Conservation (phyloP, 495 filamentous ascomycete genomes). For the Corynascus novoguineensis region DNA sequence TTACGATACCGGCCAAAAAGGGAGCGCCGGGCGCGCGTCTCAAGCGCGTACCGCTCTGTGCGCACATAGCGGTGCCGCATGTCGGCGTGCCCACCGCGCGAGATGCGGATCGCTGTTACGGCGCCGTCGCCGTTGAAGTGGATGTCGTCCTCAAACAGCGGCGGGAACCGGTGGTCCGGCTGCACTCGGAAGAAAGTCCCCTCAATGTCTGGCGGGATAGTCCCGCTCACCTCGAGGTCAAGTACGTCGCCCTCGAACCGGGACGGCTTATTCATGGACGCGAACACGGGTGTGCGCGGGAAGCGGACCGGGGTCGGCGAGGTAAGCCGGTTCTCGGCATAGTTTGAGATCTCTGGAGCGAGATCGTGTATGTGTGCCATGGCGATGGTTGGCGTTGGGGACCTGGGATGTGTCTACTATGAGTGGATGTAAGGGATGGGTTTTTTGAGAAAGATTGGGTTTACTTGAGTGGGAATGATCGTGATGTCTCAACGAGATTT, state of each 20-base stretch:
- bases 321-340: conserved; percentile 31
- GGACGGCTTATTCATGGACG: conserved; percentile 44
- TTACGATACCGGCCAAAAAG: conserved; percentile 53
- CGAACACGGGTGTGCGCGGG: conserved; percentile 43
- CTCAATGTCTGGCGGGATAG: conserved; percentile 45
- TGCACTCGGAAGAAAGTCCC: conserved; percentile 53
- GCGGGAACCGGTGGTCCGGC: conserved; percentile 48
- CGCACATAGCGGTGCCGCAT: conserved; percentile 50
- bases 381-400: not conserved
- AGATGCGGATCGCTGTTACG: conserved; percentile 50
- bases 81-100: conserved; percentile 43
- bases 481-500: not conserved
- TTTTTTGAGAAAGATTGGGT: not conserved
- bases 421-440: not conserved
- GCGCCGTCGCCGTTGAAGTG: conserved; percentile 44
- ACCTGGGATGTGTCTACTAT: too few relatives aligned
- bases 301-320: conserved; percentile 38
- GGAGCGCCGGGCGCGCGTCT: conserved; percentile 35
- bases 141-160: conserved; percentile 49
- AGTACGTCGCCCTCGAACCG: conserved; percentile 45
- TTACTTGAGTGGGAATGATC: not conserved
- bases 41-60: conserved; percentile 45
- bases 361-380: conserved; percentile 46
- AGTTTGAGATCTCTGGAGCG: conserved; percentile 34
- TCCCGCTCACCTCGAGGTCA: conserved; percentile 46